These are phyloP conservation scores for Butyriboletus loyo DNA, from an alignment of 768 basidiomycete genomes.

Conservation along the genomic window DNA sequence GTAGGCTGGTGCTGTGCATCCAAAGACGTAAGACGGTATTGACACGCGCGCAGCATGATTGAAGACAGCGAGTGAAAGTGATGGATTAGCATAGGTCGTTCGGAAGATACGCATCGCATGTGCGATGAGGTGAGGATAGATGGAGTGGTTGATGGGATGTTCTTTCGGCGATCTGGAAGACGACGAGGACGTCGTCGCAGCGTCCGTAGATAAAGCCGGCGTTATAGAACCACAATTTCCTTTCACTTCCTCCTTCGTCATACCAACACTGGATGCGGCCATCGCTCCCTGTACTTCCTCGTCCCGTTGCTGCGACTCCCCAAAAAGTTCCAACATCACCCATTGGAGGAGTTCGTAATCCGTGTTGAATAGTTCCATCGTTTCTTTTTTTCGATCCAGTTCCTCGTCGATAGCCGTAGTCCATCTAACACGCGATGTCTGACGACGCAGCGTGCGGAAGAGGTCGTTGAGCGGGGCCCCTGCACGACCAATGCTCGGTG, in stretches of 20 bases:
- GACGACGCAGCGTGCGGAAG: conserved; percentile 52
- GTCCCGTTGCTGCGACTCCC: conserved; percentile 49
- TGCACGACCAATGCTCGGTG: conserved; percentile 16
- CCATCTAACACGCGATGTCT: conserved; percentile 49
- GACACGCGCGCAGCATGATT: conserved; percentile 72
- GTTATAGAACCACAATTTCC: not conserved
- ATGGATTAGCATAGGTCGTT: conserved; percentile 73
- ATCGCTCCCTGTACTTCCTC: conserved; percentile 42
- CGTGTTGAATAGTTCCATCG: conserved; percentile 64
- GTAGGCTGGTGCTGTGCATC: conserved; percentile 85
- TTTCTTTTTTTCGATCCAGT: conserved; percentile 68
- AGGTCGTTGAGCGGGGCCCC: conserved; percentile 42
- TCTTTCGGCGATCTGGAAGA: not conserved
- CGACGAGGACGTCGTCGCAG: not conserved
- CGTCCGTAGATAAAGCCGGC: not conserved
- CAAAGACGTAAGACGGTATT: conserved; percentile 80
- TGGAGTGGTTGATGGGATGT: conserved; percentile 52
- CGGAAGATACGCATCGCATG: conserved; percentile 77
- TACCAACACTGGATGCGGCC: conserved; percentile 13
- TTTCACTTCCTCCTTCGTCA: not conserved
- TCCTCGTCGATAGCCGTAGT: conserved; percentile 50
- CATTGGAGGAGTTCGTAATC: conserved; percentile 74
- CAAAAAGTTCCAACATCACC: conserved; percentile 69
- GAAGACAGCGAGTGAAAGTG: conserved; percentile 81
- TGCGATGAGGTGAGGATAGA: conserved; percentile 75